phyloP scores from a whole-genome alignment of 768 basidiomycete genomes.

The Gymnopilus dilepis region DNA sequence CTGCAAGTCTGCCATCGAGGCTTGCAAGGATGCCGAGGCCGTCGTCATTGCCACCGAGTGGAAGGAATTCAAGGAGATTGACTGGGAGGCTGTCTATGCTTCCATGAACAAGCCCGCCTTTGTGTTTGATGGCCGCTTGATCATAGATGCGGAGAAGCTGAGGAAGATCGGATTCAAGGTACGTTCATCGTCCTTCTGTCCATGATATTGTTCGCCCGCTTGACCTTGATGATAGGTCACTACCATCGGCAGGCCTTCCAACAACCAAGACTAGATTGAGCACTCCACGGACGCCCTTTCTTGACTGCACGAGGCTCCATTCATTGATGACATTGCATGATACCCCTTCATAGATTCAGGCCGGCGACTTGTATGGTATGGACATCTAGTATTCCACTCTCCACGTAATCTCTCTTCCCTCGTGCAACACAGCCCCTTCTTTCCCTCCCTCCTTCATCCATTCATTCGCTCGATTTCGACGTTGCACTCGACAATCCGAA shows the following conservation, averaged over 20 bases:
- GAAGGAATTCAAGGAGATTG: conserved; percentile 94
- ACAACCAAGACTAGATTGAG: not conserved
- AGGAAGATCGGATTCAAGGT: conserved; percentile 91
- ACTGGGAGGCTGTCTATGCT: conserved; percentile 86
- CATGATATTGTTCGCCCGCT: not conserved
- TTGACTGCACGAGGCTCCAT: not conserved
- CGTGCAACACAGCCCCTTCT: not conserved
- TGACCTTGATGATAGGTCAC: conserved; percentile 28
- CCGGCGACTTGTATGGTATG: conserved; percentile 5
- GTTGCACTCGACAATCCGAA: not conserved
- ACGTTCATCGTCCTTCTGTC: conserved; percentile 24
- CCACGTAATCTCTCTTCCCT: not conserved
- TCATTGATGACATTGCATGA: conserved; percentile 1
- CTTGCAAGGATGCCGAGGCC: conserved; percentile 88
- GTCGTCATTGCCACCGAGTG: conserved; percentile 97
- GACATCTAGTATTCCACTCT: not conserved
- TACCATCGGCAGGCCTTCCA: conserved; percentile 33
- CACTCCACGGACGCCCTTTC: not conserved
- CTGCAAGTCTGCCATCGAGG: conserved; percentile 77
- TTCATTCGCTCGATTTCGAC: not conserved
- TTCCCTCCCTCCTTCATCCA: not conserved
- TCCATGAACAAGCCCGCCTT: conserved; percentile 99
- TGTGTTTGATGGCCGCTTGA: conserved; percentile 90
- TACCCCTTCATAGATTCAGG: conserved; percentile 1
- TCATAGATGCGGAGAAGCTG: conserved; percentile 83